Evolutionary conservation across 805 yeast species (phyloP).

Genomic region (Jamesozyma hellenica): DNA sequence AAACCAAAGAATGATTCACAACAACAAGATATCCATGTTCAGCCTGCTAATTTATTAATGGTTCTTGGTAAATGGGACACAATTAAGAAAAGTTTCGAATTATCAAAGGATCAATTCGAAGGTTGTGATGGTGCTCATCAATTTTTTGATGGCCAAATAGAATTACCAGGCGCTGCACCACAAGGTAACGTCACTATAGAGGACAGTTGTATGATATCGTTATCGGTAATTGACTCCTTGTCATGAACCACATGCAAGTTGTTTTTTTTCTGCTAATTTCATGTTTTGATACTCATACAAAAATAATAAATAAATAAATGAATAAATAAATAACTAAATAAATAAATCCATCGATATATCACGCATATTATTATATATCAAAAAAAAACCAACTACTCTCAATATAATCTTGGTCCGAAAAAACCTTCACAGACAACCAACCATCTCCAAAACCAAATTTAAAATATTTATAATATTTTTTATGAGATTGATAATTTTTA

Average conservation of each 20-base stretch:
- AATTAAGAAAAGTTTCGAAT: constrained; percentile 41
- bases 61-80: constrained; percentile 58
- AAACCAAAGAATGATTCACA: constrained; percentile 10
- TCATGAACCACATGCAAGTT: background rate
- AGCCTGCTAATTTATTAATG: constrained; percentile 33
- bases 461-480: no score
- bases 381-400: no score
- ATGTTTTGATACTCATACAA: no score
- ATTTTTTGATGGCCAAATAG: constrained; percentile 57
- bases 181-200: constrained; percentile 41
- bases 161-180: constrained; percentile 43
- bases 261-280: no score
- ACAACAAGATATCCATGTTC: constrained; percentile 10
- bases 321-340: no score
- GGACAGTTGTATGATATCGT: constrained; percentile 56
- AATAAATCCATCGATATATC: no score
- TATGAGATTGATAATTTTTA: no score
- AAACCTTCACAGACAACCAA: no score
- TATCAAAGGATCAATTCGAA: constrained; percentile 37
- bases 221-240: constrained; percentile 27
- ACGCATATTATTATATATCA: no score
- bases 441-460: no score
- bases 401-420: no score
- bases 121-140: constrained; percentile 46
- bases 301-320: no score